These are phyloP conservation scores for Arbutus unedo DNA, from an alignment of 148 eudicot genomes.

Conservation along the genomic window DNA sequence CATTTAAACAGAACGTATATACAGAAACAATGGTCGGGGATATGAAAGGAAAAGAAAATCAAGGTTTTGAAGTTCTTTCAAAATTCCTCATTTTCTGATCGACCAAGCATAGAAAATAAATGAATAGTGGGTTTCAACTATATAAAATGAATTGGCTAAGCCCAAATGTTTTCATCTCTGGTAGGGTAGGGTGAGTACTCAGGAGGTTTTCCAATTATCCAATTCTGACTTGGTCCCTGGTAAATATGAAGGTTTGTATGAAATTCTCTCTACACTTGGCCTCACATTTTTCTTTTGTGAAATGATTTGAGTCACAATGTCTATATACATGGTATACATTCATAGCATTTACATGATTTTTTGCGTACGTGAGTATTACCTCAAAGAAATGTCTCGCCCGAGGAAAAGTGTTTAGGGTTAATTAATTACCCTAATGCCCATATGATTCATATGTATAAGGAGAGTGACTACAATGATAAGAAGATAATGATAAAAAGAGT, in stretches of 20 bases:
- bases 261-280: background rate
- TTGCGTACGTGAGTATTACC: background rate
- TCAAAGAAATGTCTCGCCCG: too few relatives aligned
- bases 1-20: background rate
- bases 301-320: background rate
- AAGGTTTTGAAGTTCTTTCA: background rate
- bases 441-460: too few relatives aligned
- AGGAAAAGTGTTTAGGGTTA: too few relatives aligned
- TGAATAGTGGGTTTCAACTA: background rate
- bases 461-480: too few relatives aligned
- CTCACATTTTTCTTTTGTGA: background rate
- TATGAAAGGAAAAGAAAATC: background rate
- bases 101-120: background rate
- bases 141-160: background rate
- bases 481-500: too few relatives aligned
- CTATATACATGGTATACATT: too few relatives aligned
- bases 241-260: slow-evolving; percentile 85
- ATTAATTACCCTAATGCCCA: too few relatives aligned
- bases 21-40: background rate
- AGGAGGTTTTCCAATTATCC: slow-evolving; percentile 77
- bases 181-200: slow-evolving; percentile 90
- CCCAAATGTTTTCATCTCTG: slow-evolving; percentile 14
- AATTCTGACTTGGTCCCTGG: slow-evolving; percentile 97
- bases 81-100: background rate
- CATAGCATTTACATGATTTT: background rate